Conservation (phyloP, 2,329 filamentous ascomycete species). For the Aspergillus caelatus region DNA sequence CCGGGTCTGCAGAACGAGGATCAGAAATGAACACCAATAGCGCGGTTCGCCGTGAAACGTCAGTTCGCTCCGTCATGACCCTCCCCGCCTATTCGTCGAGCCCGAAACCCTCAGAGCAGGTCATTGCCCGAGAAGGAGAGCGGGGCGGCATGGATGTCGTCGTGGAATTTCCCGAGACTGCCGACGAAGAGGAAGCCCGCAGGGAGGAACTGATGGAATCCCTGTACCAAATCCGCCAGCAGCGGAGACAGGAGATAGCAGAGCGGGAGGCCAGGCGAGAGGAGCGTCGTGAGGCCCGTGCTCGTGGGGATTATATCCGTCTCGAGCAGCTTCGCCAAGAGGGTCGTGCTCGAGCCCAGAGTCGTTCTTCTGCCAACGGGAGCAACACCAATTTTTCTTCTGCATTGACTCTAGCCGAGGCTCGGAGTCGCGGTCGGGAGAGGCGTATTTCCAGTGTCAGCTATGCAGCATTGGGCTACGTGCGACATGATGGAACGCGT, state of each 20-base stretch:
- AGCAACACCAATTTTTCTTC: constrained; percentile 39
- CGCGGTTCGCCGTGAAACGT: constrained; percentile 77
- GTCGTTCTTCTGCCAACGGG: constrained; percentile 30
- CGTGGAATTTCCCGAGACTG: constrained; percentile 78
- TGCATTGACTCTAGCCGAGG: constrained; percentile 46
- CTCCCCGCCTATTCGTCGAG: constrained; percentile 79
- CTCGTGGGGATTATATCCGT: constrained; percentile 68
- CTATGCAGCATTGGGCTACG: constrained; percentile 51
- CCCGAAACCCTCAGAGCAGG: constrained; percentile 74
- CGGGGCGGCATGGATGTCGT: constrained; percentile 89
- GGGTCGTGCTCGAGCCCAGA: constrained; percentile 55
- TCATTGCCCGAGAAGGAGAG: constrained; percentile 87
- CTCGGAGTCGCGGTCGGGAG: constrained; percentile 47
- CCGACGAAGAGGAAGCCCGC: constrained; percentile 74
- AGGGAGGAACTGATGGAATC: constrained; percentile 92
- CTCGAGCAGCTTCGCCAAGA: constrained; percentile 66
- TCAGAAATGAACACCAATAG: constrained; percentile 32
- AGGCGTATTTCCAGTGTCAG: constrained; percentile 51
- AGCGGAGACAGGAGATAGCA: constrained; percentile 72
- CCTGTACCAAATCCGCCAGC: constrained; percentile 82
- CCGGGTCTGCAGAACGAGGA: constrained; percentile 28
- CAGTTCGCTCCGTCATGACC: constrained; percentile 91
- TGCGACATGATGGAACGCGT: constrained; percentile 53
- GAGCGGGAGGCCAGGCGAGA: constrained; percentile 77
- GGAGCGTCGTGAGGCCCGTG: constrained; percentile 70